Conservation (phyloP, 2,329 filamentous ascomycete species). For the Paraconiothyrium sp. region DNA sequence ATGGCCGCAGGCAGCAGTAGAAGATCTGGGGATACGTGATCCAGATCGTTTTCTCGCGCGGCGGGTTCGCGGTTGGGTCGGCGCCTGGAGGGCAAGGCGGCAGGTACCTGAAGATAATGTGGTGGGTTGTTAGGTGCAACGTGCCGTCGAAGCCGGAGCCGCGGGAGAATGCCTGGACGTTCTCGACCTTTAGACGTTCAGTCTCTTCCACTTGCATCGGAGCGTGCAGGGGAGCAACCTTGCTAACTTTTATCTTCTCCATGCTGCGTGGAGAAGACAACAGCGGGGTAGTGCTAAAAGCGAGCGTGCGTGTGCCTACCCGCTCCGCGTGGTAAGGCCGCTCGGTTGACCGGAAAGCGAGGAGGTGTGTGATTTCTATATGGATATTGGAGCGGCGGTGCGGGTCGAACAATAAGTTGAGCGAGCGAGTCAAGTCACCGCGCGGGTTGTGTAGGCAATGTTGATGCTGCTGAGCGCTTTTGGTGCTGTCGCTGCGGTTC, state of each 20-base stretch:
- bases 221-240: conserved; percentile 42
- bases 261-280: conserved; percentile 33
- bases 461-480: conserved; percentile 11
- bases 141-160: conserved; percentile 66
- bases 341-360: neutral
- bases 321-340: neutral
- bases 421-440: conserved; percentile 13
- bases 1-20: conserved; percentile 79
- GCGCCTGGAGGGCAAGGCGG: conserved; percentile 52
- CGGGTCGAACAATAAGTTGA: neutral
- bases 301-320: conserved; percentile 10
- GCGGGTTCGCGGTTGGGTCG: conserved; percentile 50
- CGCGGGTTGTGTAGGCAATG: conserved; percentile 9
- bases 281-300: conserved; percentile 5
- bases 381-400: neutral
- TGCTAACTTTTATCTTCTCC: conserved; percentile 59
- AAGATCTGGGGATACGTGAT: conserved; percentile 94
- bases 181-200: conserved; percentile 62
- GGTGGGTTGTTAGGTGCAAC: conserved; percentile 70
- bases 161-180: conserved; percentile 67
- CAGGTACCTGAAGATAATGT: conserved; percentile 70
- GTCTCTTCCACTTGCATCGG: conserved; percentile 8
- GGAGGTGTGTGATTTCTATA: neutral
- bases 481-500: conserved; percentile 28
- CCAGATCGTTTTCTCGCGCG: conserved; percentile 77